Evolutionary conservation across 345 rosid species (phyloP).

Genomic region (Carallia pectinifolia): DNA sequence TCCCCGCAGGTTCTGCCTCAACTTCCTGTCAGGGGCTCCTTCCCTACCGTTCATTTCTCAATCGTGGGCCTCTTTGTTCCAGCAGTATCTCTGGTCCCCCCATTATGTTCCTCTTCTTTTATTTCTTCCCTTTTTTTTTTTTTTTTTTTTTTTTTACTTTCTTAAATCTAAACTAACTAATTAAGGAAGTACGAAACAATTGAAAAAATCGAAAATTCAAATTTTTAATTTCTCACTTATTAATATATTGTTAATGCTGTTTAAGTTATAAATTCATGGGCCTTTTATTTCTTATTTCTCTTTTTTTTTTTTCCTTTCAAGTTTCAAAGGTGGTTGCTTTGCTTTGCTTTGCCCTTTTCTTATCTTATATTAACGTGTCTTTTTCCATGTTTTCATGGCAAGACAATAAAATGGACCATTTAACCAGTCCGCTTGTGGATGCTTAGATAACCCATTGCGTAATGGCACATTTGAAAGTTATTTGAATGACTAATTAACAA

Average conservation of each 20-base stretch:
- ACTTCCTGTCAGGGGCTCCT: constrained; percentile 10
- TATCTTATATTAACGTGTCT: not conserved
- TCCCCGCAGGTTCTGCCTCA: not conserved
- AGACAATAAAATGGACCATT: not conserved
- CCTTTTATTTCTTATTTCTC: not conserved
- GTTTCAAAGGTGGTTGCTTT: constrained; percentile 5
- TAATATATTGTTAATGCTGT: no score
- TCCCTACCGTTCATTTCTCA: constrained; percentile 21
- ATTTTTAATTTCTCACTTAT: no score
- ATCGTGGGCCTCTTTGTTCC: constrained; percentile 26
- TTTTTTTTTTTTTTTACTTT: not conserved
- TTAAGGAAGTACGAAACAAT: no score
- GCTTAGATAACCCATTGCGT: constrained; percentile 16
- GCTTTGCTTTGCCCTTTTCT: not conserved
- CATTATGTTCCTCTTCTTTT: not conserved
- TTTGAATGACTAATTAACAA: constrained; percentile 11
- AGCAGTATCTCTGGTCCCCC: not conserved
- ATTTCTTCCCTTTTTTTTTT: not conserved
- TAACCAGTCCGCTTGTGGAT: not conserved
- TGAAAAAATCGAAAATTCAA: no score
- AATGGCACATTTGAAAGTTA: constrained; percentile 5
- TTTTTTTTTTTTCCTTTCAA: constrained; percentile 16
- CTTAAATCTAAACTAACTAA: not conserved
- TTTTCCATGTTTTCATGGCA: not conserved
- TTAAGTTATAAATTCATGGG: no score